Base-by-base conservation (phyloP, 2,329 filamentous ascomycete genomes). In the Setomelanomma holmii region DNA sequence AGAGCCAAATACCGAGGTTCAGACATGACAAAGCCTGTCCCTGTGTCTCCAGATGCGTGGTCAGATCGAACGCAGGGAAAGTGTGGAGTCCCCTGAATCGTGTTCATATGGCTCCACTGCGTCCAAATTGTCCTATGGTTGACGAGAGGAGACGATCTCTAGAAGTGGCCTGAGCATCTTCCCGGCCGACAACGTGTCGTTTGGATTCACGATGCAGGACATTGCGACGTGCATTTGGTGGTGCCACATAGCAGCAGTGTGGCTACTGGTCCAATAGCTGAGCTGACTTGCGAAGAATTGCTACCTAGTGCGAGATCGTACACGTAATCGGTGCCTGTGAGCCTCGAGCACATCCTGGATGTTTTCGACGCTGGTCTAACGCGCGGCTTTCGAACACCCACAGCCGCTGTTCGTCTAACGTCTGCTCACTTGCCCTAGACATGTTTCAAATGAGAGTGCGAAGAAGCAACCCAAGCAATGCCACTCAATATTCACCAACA, bases 41-140 rank as follows among this genome's bases (percentile, higher is more conserved):
- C 41, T 44, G 17, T 44, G 45, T 54, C 47, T 57, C 41, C 40
- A 45, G 39, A 51, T 47, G 47, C 22, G 42, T 46, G 45, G 45
- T 49, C 51, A 35, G 39, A 39, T 27, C 40, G 34, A n/a, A 46
- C 49, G 61, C 63, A 66, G 61, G 63, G 63, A 53, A 56, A 22
- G 53, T 49, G 59, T 48, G 61, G 61, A 61, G 59, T 51, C 59
- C 52, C 54, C 61, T 48, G 52, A 53, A n/a, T 56, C 49, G 35
- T 20, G 40, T 17, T 47, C 20, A 27, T n/a, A 33, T 23, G 42
- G 41, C 49, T 45, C 55, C 55, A 45, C 49, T 48, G 14, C 10
- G 3, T 8, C 14, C 27, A 30, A 30, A 30, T 14, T 10, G 27
- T 35, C 16, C 23, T 41, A 34, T 40, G 44, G 35, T 33, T 38